These are phyloP conservation scores for Starmera amethionina DNA, from an alignment of 805 yeast species.

Conservation along the genomic window DNA sequence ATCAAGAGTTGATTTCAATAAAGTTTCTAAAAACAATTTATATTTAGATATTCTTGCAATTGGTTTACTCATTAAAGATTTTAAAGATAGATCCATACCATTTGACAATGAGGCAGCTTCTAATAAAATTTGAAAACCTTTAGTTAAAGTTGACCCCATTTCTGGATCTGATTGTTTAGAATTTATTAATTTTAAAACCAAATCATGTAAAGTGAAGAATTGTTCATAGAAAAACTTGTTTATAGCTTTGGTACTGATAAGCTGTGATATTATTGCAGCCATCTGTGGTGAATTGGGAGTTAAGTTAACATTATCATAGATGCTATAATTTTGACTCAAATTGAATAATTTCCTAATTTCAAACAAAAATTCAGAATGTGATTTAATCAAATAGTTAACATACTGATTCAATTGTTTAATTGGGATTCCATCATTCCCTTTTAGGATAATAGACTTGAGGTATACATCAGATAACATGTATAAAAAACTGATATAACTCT, in stretches of 20 bases:
- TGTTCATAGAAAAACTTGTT: constrained; percentile 22
- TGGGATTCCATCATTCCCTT: constrained; percentile 25
- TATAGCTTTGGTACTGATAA: constrained; percentile 16
- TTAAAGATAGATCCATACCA: constrained; percentile 39
- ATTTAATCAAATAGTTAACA: constrained; percentile 19
- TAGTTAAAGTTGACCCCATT: constrained; percentile 11
- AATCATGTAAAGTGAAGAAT: constrained; percentile 24
- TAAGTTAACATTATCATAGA: background rate
- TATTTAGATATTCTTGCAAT: constrained; percentile 40
- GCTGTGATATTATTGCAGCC: constrained; percentile 14
- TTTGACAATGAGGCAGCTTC: constrained; percentile 29
- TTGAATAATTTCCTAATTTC: constrained; percentile 14
- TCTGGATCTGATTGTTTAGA: constrained; percentile 18
- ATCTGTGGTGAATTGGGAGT: constrained; percentile 10
- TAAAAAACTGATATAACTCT: constrained; percentile 34
- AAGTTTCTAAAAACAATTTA: constrained; percentile 36
- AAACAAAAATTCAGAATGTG: constrained; percentile 23
- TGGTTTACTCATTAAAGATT: constrained; percentile 45
- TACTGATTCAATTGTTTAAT: constrained; percentile 21
- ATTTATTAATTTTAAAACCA: constrained; percentile 23
- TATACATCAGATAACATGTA: constrained; percentile 33
- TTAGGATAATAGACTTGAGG: constrained; percentile 26
- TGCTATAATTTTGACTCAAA: background rate
- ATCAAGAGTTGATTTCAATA: constrained; percentile 21
- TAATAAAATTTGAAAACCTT: constrained; percentile 26